Evolutionary conservation across 805 yeast genomes (phyloP), one percentile per base, ranked within the genome.

Genomic region (Candida vaughaniae): DNA sequence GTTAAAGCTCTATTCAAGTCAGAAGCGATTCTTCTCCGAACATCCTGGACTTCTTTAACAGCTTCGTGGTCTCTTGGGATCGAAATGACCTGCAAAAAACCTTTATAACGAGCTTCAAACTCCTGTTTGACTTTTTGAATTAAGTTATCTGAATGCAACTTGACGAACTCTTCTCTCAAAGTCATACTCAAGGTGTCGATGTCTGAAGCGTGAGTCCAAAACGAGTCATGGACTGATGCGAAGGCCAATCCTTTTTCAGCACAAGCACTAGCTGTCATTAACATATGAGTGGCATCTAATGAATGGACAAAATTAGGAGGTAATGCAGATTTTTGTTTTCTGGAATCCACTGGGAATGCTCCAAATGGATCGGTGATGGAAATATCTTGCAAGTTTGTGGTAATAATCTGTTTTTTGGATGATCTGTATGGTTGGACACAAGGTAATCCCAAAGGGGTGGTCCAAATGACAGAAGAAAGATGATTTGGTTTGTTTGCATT

Each of bases 241-340:
- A 93, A 91, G 9, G 79, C 69, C 33, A 93, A 61, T 0, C 77
- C 78, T 1, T 56, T 55, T 28, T 80, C 72, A 4, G 83, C 78
- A 59, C 96, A 88, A 16, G 79, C 79, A 34, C 78, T 69, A 0
- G 97, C 95, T 6, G 96, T 84, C 69, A 90, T 64, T 35, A 93
- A 69, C 99, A 91, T 93, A 58, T 91, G 99, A 0, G 96, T 83
- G 1, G 98, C 98, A 71, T 91, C 99, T 40, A 91, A 69, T 0
- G 98, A 91, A 57, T 91, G 99, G 35, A 91, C 85, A 59, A 76
- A 91, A 58, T 91, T 91, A 22, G 99, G 99, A 11, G 99, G 96
- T 62, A 91, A 86, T 0, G 96, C 99, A 26, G 89, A 80, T 47
- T 80, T 80, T 61, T 93, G 99, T 56, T 90, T 88, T 54, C 95